Base-by-base conservation (phyloP, 1,139 yeast genomes). In the Hyphopichia buzzinii region DNA sequence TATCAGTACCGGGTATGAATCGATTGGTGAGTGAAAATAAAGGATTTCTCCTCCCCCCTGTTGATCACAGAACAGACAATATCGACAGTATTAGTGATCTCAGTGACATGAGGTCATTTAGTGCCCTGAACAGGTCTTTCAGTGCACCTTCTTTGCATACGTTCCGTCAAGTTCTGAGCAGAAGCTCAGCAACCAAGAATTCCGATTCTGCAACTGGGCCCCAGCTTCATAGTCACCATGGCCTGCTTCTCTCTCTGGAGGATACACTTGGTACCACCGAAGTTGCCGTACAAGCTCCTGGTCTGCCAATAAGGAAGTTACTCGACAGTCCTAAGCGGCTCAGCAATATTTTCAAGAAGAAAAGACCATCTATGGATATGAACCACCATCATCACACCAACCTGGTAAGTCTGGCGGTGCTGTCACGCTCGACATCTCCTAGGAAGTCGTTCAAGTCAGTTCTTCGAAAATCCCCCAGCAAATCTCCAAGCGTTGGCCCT, bases 141-240 rank as follows among this genome's bases (percentile, higher is more conserved):
- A 64, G 72, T 49, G 74, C 73, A 1, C 74, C 74, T 4, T 68
- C 74, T 3, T 51, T 68, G 26, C 68, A 68, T 40, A 66, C 74
- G 3, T 67, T 54, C 40, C 46, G 69, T 34, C 50, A 54, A 29
- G 30, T 23, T 7, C 29, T 37, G n/a, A 30, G 23, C 5, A 26
- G 19, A 16, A 23, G 22, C 31, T 26, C 36, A 29, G 22, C 39
- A 40, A n/a, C 36, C 27, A 37, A 46, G 34, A 14, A 21, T 10
- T 19, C 23, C 23, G 8, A 19, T 7, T 10, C 6, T 10, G 23
- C 8, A 6, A 7, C 10, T 10, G n/a, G n/a, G n/a, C 28, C n/a
- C 26, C 30, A 28, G 26, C 29, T 5, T 23, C 32, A 13, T 19
- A 15, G 23, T 10, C 12, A 19, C 13, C 15, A 19, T n/a, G 24